phyloP scores from a whole-genome alignment of 129 eudicot genomes.

The Saposhnikovia divaricata region DNA sequence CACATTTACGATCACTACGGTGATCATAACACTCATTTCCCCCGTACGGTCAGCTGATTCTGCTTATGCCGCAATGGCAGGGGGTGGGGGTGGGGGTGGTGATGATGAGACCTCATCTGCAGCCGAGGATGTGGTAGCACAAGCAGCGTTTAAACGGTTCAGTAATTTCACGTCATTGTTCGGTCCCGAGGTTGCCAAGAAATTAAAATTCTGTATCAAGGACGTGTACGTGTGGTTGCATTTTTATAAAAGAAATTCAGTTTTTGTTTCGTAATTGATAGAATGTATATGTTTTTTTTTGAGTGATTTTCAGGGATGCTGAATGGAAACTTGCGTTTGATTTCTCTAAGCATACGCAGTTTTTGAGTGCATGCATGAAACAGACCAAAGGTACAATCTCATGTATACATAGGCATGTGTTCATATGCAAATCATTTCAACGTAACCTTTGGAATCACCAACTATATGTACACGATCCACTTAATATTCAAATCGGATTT shows the following conservation, averaged over 20 bases:
- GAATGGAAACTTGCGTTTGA: slow-evolving; percentile 10
- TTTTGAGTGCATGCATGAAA: slow-evolving; percentile 13
- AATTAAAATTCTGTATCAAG: not conserved
- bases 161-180: slow-evolving; percentile 9
- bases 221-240: slow-evolving; percentile 7
- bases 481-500: no score
- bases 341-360: slow-evolving; percentile 7
- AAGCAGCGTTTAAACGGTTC: slow-evolving; percentile 5
- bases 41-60: not conserved
- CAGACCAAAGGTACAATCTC: not conserved
- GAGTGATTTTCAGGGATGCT: slow-evolving; percentile 11
- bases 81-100: not conserved
- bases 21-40: not conserved
- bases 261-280: not conserved
- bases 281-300: not conserved
- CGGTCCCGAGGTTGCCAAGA: slow-evolving; percentile 3
- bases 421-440: not conserved
- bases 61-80: not conserved
- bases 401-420: not conserved
- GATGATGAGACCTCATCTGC: not conserved
- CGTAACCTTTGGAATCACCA: not conserved
- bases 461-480: no score
- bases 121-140: slow-evolving; percentile 8
- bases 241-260: no score
- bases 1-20: not conserved